Evolutionary conservation across 495 filamentous ascomycete genomes (phyloP).

Genomic region (Penicillium robsamsonii): DNA sequence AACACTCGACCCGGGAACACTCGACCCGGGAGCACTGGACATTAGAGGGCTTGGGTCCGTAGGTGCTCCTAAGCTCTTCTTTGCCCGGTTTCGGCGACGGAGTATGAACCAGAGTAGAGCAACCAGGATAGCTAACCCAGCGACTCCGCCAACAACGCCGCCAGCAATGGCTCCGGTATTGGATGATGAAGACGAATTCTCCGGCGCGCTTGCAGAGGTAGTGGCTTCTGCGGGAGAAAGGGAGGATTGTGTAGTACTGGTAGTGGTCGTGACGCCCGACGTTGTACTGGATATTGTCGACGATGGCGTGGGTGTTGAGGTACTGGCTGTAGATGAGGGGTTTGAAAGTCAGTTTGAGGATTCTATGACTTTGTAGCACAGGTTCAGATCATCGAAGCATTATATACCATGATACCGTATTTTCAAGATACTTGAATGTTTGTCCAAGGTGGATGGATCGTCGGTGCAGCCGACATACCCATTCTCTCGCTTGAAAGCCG

Average conservation of each 20-base stretch:
- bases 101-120: conserved; percentile 15
- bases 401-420: conserved; percentile 4
- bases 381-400: no score
- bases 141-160: conserved; percentile 16
- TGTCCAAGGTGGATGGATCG: not conserved
- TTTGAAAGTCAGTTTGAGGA: not conserved
- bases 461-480: conserved; percentile 7
- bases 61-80: not conserved
- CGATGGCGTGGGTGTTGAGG: not conserved
- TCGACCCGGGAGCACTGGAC: not conserved
- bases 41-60: not conserved
- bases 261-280: not conserved
- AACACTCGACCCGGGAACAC: not conserved
- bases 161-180: conserved; percentile 16
- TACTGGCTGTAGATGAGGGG: not conserved
- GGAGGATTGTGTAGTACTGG: not conserved
- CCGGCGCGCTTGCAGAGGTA: not conserved
- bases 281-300: not conserved
- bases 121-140: conserved; percentile 4
- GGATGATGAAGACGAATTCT: not conserved
- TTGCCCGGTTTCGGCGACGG: conserved; percentile 1
- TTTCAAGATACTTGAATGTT: not conserved
- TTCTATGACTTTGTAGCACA: not conserved
- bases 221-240: not conserved
- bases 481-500: not conserved